Evolutionary conservation across 2,329 filamentous ascomycete species (phyloP).

Genomic region (Pseudopyricularia javanii): DNA sequence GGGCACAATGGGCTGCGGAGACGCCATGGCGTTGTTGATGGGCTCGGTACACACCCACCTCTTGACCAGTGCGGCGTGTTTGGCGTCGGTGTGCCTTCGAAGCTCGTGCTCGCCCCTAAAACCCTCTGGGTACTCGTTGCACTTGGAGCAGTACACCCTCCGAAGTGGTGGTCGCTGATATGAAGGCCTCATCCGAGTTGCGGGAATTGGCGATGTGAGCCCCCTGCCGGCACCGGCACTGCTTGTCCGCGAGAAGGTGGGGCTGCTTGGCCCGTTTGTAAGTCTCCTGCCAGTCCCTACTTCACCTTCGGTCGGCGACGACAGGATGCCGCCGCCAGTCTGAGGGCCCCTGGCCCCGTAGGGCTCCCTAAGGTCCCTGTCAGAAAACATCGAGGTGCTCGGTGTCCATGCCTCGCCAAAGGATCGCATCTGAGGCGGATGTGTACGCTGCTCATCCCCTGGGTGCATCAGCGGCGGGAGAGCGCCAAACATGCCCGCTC

Average conservation of each 20-base stretch:
- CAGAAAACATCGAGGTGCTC: slow-evolving; percentile 10
- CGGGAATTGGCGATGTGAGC: slow-evolving; percentile 28
- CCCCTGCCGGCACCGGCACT: slow-evolving; percentile 18
- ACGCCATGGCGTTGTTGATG: slow-evolving; percentile 37
- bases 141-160: slow-evolving; percentile 59
- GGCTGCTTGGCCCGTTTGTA: slow-evolving; percentile 30
- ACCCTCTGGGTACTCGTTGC: slow-evolving; percentile 56
- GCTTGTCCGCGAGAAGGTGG: slow-evolving; percentile 21
- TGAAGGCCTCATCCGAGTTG: slow-evolving; percentile 25
- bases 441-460: slow-evolving; percentile 22
- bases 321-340: slow-evolving; percentile 12
- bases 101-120: slow-evolving; percentile 83
- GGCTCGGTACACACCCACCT: slow-evolving; percentile 50
- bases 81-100: slow-evolving; percentile 51
- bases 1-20: slow-evolving; percentile 38
- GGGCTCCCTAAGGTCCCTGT: slow-evolving; percentile 11
- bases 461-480: slow-evolving; percentile 16
- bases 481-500: slow-evolving; percentile 13
- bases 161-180: slow-evolving; percentile 54
- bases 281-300: slow-evolving; percentile 22
- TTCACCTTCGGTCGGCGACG: slow-evolving; percentile 19
- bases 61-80: slow-evolving; percentile 47
- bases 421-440: slow-evolving; percentile 24
- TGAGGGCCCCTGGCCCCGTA: slow-evolving; percentile 14
- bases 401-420: slow-evolving; percentile 24